A percentile compares a stretch with the other conserved stretches of the same genome.
phyloP scores from a whole-genome alignment of 305 asterid species.

The Galium porrigens region DNA sequence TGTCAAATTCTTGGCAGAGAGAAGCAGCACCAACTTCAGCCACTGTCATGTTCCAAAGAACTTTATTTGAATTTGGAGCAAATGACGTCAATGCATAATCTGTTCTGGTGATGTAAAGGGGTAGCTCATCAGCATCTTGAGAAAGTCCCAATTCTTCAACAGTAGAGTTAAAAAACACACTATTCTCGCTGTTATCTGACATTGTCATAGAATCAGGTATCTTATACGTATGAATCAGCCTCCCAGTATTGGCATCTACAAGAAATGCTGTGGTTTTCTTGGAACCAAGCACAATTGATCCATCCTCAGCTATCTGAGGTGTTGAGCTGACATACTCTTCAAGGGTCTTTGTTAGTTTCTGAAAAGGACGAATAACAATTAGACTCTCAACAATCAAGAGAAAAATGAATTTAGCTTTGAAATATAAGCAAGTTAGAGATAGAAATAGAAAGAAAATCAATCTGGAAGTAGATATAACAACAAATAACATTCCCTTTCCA shows the following conservation, averaged over 20 bases:
- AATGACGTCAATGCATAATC: constrained; percentile 65
- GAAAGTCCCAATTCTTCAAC: constrained; percentile 30
- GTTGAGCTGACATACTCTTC: constrained; percentile 79
- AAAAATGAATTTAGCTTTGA: constrained; percentile 3
- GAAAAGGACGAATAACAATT: constrained; percentile 13
- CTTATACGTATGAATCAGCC: constrained; percentile 36
- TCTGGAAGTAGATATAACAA: not conserved
- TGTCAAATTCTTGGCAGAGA: constrained; percentile 51
- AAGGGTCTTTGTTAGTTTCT: constrained; percentile 70
- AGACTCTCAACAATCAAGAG: not conserved
- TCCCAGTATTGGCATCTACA: constrained; percentile 71
- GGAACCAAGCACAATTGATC: constrained; percentile 79
- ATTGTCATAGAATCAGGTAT: constrained; percentile 33
- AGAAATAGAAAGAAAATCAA: not conserved
- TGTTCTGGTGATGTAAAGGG: constrained; percentile 71
- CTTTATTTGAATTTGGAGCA: constrained; percentile 62
- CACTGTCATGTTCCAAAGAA: constrained; percentile 71
- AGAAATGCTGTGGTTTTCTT: constrained; percentile 54
- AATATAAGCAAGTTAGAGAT: not conserved
- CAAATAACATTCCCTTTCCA: not conserved
- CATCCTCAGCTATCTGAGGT: constrained; percentile 87
- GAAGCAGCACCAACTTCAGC: constrained; percentile 81
- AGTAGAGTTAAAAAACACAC: constrained; percentile 26
- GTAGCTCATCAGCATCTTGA: constrained; percentile 32
- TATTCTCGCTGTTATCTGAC: constrained; percentile 19